Evolutionary conservation across 805 yeast species (phyloP).

Genomic region (Kurtzmaniella cleridarum): DNA sequence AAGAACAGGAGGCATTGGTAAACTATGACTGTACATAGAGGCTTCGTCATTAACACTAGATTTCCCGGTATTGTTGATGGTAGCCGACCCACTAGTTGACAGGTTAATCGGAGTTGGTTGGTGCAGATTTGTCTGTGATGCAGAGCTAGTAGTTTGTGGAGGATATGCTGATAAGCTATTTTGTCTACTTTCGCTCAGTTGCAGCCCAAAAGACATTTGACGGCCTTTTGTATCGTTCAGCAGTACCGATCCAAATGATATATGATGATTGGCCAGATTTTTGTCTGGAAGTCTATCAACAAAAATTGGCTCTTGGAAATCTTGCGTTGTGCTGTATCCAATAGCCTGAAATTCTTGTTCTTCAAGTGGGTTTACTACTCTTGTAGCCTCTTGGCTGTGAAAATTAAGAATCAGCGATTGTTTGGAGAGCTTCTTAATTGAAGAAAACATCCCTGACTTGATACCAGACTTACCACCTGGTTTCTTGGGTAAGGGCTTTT

Average conservation of each 20-base stretch:
- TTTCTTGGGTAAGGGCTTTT: constrained; percentile 3
- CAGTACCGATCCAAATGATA: background rate
- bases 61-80: background rate
- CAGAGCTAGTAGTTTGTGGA: background rate
- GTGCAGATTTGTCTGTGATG: background rate
- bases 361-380: background rate
- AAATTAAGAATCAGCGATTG: background rate
- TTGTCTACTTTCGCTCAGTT: background rate
- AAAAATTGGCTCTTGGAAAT: constrained; percentile 24
- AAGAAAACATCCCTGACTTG: too few species aligned
- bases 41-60: background rate
- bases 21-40: background rate
- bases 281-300: constrained; percentile 23
- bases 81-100: too few species aligned
- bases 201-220: background rate
- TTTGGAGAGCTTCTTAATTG: background rate
- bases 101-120: too few species aligned
- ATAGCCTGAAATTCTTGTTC: constrained; percentile 28
- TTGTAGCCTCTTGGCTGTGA: background rate
- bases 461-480: background rate
- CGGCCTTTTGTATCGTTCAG: background rate
- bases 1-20: background rate
- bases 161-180: background rate
- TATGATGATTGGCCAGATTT: background rate
- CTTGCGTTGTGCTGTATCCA: constrained; percentile 23